phyloP scores from a whole-genome alignment of 768 basidiomycete genomes.

The Kockovaella imperatae region DNA sequence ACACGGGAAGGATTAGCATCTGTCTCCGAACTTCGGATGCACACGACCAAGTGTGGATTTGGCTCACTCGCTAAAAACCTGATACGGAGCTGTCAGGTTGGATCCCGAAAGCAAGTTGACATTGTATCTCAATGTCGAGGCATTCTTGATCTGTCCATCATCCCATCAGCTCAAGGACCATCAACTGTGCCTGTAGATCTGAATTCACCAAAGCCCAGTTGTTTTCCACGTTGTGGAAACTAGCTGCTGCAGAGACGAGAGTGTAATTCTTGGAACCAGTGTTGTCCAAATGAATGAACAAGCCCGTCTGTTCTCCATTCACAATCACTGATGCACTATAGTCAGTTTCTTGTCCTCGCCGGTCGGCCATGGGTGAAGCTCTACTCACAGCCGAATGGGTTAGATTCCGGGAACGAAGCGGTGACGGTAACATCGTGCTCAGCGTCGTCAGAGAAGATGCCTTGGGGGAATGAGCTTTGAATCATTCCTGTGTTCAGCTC shows the following conservation, averaged over 20 bases:
- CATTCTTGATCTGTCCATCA: constrained; percentile 41
- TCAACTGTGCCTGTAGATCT: not conserved
- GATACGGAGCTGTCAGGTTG: constrained; percentile 40
- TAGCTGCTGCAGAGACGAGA: constrained; percentile 36
- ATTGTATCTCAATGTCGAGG: constrained; percentile 36
- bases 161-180: not conserved
- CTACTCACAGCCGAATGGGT: constrained; percentile 40
- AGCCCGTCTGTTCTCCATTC: constrained; percentile 38
- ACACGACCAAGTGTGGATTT: not conserved
- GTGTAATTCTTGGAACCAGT: constrained; percentile 39
- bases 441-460: constrained; percentile 34
- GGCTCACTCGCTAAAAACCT: constrained; percentile 39
- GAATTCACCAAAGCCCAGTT: constrained; percentile 40
- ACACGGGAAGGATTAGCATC: not conserved
- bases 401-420: constrained; percentile 38
- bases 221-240: constrained; percentile 36
- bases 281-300: constrained; percentile 34
- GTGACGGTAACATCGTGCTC: constrained; percentile 35
- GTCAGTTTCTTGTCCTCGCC: not conserved
- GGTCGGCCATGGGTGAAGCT: not conserved
- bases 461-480: constrained; percentile 8
- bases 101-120: constrained; percentile 40
- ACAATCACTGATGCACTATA: constrained; percentile 24
- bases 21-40: not conserved
- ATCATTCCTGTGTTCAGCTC: not conserved